These are phyloP conservation scores for Verticillium tricorpus DNA, from an alignment of 2,329 filamentous ascomycete genomes.

Conservation along the genomic window DNA sequence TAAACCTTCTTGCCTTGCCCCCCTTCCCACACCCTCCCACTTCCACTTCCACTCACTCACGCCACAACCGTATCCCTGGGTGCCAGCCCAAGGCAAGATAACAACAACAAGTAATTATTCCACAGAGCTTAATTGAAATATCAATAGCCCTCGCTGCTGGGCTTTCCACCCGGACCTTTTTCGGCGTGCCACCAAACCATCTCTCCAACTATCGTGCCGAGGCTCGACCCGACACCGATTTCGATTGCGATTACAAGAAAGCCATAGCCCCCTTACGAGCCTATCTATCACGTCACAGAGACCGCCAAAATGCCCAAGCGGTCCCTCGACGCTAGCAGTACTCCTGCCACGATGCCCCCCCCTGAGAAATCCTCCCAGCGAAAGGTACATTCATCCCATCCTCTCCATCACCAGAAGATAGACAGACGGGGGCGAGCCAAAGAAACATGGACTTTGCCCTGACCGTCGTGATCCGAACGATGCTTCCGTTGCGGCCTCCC, in stretches of 20 bases:
- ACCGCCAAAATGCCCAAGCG: slow-evolving; percentile 31
- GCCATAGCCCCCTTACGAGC: background rate
- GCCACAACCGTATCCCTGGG: background rate
- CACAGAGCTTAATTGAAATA: background rate
- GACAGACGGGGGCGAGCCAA: too few species aligned
- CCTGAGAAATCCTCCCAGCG: slow-evolving; percentile 18
- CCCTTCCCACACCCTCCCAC: background rate
- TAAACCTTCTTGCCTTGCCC: background rate
- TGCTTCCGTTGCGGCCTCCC: background rate
- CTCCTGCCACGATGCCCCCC: slow-evolving; percentile 22
- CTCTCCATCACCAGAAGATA: too few species aligned
- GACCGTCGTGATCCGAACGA: background rate
- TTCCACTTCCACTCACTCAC: background rate
- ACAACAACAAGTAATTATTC: background rate
- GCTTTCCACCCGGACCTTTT: background rate
- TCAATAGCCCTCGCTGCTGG: background rate
- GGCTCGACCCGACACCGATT: background rate
- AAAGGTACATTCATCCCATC: slow-evolving; percentile 19
- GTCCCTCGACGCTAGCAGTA: slow-evolving; percentile 23
- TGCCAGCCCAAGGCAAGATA: background rate
- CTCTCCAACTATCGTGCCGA: background rate
- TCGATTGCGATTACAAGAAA: background rate
- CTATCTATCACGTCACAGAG: slow-evolving; percentile 4
- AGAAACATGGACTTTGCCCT: background rate
- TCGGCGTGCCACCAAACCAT: background rate